Evolutionary conservation across 73 alveolate species (phyloP).

Genomic region (Diophrys appendiculata): DNA sequence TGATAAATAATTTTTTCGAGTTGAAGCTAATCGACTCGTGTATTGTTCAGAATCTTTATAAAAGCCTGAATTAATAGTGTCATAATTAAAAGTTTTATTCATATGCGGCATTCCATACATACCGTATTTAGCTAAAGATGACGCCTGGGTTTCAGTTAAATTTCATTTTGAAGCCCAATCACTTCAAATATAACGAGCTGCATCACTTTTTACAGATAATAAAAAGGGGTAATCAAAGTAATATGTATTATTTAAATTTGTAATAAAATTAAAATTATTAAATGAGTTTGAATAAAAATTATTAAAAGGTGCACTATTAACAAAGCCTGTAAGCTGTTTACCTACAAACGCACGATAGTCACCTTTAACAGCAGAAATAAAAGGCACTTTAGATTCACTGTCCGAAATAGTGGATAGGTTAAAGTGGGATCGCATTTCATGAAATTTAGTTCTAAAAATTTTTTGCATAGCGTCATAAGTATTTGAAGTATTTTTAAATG

Average conservation of each 20-base stretch:
- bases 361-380: not conserved
- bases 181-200: conserved; percentile 18
- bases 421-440: conserved; percentile 1
- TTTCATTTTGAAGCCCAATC: conserved; percentile 8
- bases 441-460: not conserved
- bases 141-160: not conserved
- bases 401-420: not conserved
- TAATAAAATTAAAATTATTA: not conserved
- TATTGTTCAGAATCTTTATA: conserved; percentile 1
- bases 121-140: not conserved
- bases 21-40: not conserved
- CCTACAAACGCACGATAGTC: not conserved
- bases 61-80: not conserved
- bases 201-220: conserved; percentile 6
- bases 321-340: not conserved
- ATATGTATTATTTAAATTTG: not conserved
- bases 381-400: not conserved
- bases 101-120: conserved; percentile 17
- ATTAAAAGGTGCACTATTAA: not conserved
- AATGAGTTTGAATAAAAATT: not conserved
- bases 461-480: conserved; percentile 1
- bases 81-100: not conserved
- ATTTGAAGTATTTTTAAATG: not conserved
- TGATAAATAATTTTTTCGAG: not conserved
- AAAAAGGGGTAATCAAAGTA: conserved; percentile 1